Percentiles rank a stretch among this genome's conserved stretches.
Conservation (phyloP, 2,329 filamentous ascomycete species). For the Endocalyx cinctus region DNA sequence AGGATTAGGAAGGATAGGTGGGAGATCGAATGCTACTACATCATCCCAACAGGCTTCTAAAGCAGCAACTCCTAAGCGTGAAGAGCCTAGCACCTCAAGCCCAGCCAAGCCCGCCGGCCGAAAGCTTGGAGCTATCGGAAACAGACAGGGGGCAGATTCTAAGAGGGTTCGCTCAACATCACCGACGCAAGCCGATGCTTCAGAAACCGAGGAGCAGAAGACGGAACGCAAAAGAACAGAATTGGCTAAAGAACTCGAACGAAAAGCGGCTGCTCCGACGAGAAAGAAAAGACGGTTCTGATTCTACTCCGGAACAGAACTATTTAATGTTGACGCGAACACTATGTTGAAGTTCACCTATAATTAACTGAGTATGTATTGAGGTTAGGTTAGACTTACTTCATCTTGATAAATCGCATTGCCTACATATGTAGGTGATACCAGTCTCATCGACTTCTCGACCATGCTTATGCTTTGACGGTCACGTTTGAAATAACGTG, state of each 20-base stretch:
- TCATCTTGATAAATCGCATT: not conserved
- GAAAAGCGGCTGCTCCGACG: conserved; percentile 42
- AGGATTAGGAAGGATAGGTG: conserved; percentile 20
- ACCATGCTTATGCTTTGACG: too few species aligned
- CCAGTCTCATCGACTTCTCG: too few species aligned
- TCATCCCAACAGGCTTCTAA: conserved; percentile 5
- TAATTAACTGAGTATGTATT: not conserved
- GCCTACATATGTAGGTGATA: not conserved
- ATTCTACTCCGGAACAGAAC: not conserved
- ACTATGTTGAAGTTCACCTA: not conserved
- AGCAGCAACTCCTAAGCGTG: conserved; percentile 1
- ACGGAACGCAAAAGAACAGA: conserved; percentile 49
- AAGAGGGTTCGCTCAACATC: conserved; percentile 12
- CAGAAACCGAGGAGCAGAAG: conserved; percentile 28
- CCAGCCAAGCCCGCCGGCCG: conserved; percentile 11
- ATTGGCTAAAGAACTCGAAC: conserved; percentile 45
- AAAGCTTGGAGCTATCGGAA: conserved; percentile 23
- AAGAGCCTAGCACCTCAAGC: conserved; percentile 5
- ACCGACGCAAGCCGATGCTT: conserved; percentile 12
- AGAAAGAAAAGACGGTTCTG: conserved; percentile 53
- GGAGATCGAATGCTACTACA: conserved; percentile 11
- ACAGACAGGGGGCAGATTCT: conserved; percentile 9
- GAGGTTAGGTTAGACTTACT: too few species aligned
- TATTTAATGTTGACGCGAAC: not conserved
- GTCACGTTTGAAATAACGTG: too few species aligned